phyloP scores from a whole-genome alignment of 2,329 filamentous ascomycete species.

The Stagonosporopsis cucurbitacearum region DNA sequence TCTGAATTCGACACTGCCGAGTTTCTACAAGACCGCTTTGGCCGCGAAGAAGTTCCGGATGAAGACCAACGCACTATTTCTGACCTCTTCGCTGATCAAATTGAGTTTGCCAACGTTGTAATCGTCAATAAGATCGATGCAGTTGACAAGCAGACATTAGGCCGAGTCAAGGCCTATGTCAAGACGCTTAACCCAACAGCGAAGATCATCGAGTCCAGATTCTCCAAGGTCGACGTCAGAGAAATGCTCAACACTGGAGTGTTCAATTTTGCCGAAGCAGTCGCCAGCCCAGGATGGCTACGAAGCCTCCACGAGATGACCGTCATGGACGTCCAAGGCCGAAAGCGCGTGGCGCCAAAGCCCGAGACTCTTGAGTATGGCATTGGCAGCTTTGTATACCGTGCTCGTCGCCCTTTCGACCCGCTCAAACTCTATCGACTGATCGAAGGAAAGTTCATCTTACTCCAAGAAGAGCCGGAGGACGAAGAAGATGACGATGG shows the following conservation, averaged over 20 bases:
- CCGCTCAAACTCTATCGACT: constrained; percentile 51
- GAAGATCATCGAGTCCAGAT: constrained; percentile 67
- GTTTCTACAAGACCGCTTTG: constrained; percentile 68
- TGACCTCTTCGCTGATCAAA: constrained; percentile 77
- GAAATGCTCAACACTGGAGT: constrained; percentile 70
- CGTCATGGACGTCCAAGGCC: constrained; percentile 61
- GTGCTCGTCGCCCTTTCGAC: constrained; percentile 57
- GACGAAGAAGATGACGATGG: constrained; percentile 42
- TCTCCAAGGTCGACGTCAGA: constrained; percentile 65
- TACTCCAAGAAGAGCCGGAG: constrained; percentile 49
- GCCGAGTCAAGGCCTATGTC: constrained; percentile 61
- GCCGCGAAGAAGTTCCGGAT: constrained; percentile 60
- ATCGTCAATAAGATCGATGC: constrained; percentile 74
- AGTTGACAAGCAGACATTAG: constrained; percentile 56
- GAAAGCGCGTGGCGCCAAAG: constrained; percentile 66
- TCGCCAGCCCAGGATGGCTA: constrained; percentile 72
- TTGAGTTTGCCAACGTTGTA: constrained; percentile 78
- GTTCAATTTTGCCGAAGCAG: constrained; percentile 70
- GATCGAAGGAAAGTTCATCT: constrained; percentile 53
- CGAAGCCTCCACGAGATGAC: constrained; percentile 73
- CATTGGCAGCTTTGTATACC: constrained; percentile 74
- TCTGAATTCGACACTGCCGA: constrained; percentile 75
- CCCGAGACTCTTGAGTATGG: constrained; percentile 77
- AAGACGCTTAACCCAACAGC: constrained; percentile 70
- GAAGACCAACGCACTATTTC: constrained; percentile 78